phyloP scores from a whole-genome alignment of 176 grass and related monocot genomes.

The Oryza meyeriana region DNA sequence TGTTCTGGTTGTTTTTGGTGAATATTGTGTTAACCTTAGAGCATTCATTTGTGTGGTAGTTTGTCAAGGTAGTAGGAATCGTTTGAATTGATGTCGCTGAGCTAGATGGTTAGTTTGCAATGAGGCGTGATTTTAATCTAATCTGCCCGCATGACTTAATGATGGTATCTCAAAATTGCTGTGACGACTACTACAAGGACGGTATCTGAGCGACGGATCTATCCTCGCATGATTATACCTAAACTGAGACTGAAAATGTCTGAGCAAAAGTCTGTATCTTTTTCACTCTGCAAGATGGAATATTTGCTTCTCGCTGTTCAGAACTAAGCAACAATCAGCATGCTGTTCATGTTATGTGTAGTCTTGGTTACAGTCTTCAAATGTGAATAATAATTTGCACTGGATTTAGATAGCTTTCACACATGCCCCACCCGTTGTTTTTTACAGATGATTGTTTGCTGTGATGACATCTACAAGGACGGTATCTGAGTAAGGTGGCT shows the following conservation, averaged over 20 bases:
- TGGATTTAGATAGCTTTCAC: too few species aligned
- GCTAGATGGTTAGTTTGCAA: not conserved
- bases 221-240: constrained; percentile 16
- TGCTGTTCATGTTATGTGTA: not conserved
- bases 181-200: constrained; percentile 14
- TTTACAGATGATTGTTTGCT: not conserved
- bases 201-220: constrained; percentile 12
- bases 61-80: not conserved
- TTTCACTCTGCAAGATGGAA: too few species aligned
- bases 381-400: not conserved
- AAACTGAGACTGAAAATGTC: constrained; percentile 10
- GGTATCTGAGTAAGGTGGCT: constrained; percentile 14
- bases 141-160: not conserved
- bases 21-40: too few species aligned
- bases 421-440: not conserved
- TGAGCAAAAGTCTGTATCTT: not conserved
- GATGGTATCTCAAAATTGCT: not conserved
- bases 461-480: constrained; percentile 14
- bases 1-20: not conserved
- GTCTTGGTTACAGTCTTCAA: not conserved
- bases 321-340: not conserved
- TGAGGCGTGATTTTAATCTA: not conserved
- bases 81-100: not conserved
- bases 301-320: not conserved
- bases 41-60: not conserved